Conservation (phyloP, 1,139 yeast genomes). For the Citeromyces siamensis region DNA sequence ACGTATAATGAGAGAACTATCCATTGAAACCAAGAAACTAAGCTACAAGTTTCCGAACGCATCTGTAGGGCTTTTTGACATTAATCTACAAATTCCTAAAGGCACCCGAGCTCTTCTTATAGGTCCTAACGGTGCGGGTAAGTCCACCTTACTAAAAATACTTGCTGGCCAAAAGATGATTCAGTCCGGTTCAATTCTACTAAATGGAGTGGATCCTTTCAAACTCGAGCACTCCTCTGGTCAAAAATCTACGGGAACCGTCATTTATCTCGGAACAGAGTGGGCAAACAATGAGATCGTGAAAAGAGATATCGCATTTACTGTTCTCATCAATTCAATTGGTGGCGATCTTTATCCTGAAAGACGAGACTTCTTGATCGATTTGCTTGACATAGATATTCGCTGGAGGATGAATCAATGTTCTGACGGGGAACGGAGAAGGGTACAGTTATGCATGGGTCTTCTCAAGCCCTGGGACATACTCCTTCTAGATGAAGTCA, state of each 20-base stretch:
- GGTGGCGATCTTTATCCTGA: constrained; percentile 71
- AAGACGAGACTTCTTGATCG: constrained; percentile 63
- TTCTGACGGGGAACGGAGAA: constrained; percentile 88
- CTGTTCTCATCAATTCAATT: constrained; percentile 61
- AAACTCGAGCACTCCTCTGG: constrained; percentile 22
- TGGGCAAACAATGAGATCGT: constrained; percentile 94
- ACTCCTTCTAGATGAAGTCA: constrained; percentile 81
- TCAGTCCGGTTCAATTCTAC: constrained; percentile 49
- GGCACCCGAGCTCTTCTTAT: constrained; percentile 66
- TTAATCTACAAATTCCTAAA: constrained; percentile 50
- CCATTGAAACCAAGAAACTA: constrained; percentile 54
- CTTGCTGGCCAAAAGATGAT: constrained; percentile 89
- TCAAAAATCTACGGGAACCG: constrained; percentile 27
- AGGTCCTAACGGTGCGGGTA: constrained; percentile 98
- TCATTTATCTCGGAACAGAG: constrained; percentile 93
- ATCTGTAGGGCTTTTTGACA: constrained; percentile 56
- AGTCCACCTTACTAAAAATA: constrained; percentile 72
- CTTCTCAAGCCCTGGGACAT: constrained; percentile 82
- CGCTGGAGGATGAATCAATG: constrained; percentile 88
- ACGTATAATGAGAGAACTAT: not conserved
- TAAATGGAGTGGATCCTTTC: constrained; percentile 86
- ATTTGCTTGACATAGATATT: constrained; percentile 72
- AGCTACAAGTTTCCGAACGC: constrained; percentile 58
- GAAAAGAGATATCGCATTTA: constrained; percentile 81
- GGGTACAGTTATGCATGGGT: constrained; percentile 94